A percentile compares a stretch with the other conserved stretches of the same genome.
phyloP scores from a whole-genome alignment of 2,329 filamentous ascomycete genomes.

The Zopfia rhizophila region DNA sequence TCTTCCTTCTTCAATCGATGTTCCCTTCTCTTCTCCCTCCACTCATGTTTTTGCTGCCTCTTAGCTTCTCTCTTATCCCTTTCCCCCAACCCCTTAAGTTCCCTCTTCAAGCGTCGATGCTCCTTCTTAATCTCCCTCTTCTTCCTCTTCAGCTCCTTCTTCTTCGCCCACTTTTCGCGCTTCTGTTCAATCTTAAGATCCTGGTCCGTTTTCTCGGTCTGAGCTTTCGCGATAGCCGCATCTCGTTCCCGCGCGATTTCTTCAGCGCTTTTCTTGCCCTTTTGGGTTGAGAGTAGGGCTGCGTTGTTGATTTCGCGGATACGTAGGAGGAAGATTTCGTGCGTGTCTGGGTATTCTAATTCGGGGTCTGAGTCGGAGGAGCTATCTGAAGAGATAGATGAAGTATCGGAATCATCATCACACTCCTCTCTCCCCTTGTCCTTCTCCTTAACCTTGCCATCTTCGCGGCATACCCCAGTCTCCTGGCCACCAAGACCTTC shows the following conservation, averaged over 20 bases:
- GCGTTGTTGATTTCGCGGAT: conserved; percentile 35
- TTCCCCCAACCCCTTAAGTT: conserved; percentile 25
- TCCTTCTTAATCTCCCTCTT: conserved; percentile 34
- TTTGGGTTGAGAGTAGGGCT: conserved; percentile 25
- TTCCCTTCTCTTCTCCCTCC: conserved; percentile 11
- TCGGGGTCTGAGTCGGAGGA: conserved; percentile 30
- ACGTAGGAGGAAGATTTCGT: conserved; percentile 26
- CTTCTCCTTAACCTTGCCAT: conserved; percentile 7
- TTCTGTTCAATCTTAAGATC: conserved; percentile 33
- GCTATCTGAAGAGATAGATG: conserved; percentile 33
- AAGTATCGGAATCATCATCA: conserved; percentile 28
- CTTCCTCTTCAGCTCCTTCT: conserved; percentile 22
- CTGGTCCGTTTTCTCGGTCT: conserved; percentile 24
- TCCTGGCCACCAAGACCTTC: conserved; percentile 30
- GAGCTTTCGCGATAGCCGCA: conserved; percentile 36
- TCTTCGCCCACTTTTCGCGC: conserved; percentile 28
- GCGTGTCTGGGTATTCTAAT: conserved; percentile 10
- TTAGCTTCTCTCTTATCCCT: conserved; percentile 27
- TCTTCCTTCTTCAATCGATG: conserved; percentile 13
- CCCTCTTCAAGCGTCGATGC: conserved; percentile 32
- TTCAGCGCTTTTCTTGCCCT: conserved; percentile 36
- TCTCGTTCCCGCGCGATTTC: conserved; percentile 37
- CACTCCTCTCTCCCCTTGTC: conserved; percentile 12
- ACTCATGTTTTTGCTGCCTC: conserved; percentile 24
- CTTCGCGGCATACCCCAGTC: conserved; percentile 25